Base-by-base conservation (phyloP, 345 rosid species). In the Eucalyptus pauciflora region DNA sequence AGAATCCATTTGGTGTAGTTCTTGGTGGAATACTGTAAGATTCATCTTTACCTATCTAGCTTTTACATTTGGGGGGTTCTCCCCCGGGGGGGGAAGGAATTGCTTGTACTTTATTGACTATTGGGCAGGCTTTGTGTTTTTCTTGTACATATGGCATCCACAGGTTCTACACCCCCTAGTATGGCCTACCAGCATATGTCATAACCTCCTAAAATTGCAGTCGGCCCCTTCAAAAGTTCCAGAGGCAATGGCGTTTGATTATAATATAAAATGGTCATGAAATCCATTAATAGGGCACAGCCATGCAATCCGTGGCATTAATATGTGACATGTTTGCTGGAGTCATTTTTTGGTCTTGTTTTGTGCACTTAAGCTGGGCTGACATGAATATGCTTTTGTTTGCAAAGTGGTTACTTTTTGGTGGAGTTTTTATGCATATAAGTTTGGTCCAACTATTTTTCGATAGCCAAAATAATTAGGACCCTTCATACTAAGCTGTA, bases 1-100 rank as follows among this genome's bases (percentile, higher is more conserved):
- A 96, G 92, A 95, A 96, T 76, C 99, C 99, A 69, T 86, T 96
- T 2, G 98, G 99, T 10, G 99, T 96, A 25, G 96, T 96, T 89
- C 94, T 97, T 90, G 99, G 99, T 25, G 99, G 98, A 90, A 91
- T 96, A 90, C 3, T 95, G 99, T 94, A 93, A 92, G 97, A 71
- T 37, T 92, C 43, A 41, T 88, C 69, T 43, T 29, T 29, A 17
- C n/a, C 25, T 60, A 46, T 80, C 45, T 54, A 46, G 80, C 87
- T 45, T 24, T 46, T 79, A 22, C 83, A 71, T 18, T 43, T 9
- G 81, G 81, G 81, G 81, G 29, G 10, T 52, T 52, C 56, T 24
- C 58, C 58, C 58, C 8, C 10, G 9, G 22, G 2, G 9, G 56
- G 56, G 24, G 58, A 3, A 20, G 58, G 46, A 71, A 71, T 37